Conservation (phyloP, 306 rosid genomes). For the Cicer judaicum region DNA sequence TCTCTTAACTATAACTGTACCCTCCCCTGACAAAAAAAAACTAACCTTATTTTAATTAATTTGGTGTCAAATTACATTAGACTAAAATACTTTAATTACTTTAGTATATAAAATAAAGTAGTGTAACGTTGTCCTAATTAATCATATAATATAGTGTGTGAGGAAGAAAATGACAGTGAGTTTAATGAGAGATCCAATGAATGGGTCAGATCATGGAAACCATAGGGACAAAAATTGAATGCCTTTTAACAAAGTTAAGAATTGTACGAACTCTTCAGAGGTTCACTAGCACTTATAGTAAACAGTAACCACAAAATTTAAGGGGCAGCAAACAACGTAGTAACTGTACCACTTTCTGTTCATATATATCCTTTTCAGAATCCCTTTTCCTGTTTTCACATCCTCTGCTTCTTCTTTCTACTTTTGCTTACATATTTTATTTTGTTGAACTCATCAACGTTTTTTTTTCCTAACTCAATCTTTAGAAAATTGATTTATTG, state of each 20-base stretch:
- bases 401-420: neutral
- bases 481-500: too few relatives aligned
- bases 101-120: neutral
- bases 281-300: constrained; percentile 34
- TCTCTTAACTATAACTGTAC: neutral
- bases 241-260: constrained; percentile 17
- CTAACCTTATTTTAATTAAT: neutral
- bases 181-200: constrained; percentile 21
- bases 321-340: constrained; percentile 30
- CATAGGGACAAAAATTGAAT: constrained; percentile 26
- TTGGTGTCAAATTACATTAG: neutral
- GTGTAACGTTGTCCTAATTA: neutral
- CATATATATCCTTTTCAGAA: constrained; percentile 5
- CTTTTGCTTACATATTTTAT: neutral
- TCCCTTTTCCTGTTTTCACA: too few relatives aligned
- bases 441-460: too few relatives aligned
- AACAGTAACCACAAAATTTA: constrained; percentile 35
- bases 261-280: constrained; percentile 23
- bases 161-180: constrained; percentile 11
- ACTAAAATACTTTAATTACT: constrained; percentile 7
- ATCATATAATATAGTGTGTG: neutral
- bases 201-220: neutral
- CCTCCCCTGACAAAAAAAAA: neutral
- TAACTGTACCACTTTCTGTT: constrained; percentile 32
- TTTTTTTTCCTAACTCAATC: too few relatives aligned